Conservation (phyloP, 164 flowering plant genomes). For the grape (Vitis vinifera) region ASM3070453v1 NC_081815.1:411001-411500, state of each 20-base stretch:
- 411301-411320: conserved; percentile 93
- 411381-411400: conserved; percentile 94
- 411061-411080: not conserved
- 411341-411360: conserved; percentile 84
- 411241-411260: conserved; percentile 86
- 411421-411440: conserved; percentile 80
- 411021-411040: not conserved
- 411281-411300: conserved; percentile 90
- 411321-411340: conserved; percentile 88
- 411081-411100: not conserved
- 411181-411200: conserved; percentile 93
- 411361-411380: conserved; percentile 84
- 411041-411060: not conserved
- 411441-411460: conserved; percentile 79
- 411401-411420: conserved; percentile 95
- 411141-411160: conserved; percentile 78
- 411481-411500: conserved; percentile 94
- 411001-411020: not conserved
- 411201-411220: conserved; percentile 83
- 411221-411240: conserved; percentile 86
- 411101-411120: conserved; percentile 32
- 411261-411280: conserved; percentile 72
- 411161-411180: conserved; percentile 91
- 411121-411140: conserved; percentile 73
- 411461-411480: conserved; percentile 83